Base-by-base conservation (phyloP, 345 rosid species). In the Citrus hindsii region DNA sequence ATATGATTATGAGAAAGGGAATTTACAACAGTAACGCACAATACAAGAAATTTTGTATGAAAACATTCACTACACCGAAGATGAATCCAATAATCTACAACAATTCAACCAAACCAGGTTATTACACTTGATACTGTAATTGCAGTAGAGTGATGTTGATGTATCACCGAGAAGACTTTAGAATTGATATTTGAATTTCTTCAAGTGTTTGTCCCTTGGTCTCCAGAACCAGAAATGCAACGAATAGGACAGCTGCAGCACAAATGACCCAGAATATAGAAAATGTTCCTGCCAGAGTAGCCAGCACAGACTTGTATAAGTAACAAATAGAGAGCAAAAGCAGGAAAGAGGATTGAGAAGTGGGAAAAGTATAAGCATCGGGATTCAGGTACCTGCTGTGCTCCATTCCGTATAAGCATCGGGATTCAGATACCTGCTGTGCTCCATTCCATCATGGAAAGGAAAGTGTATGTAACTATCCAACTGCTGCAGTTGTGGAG, bases 401-500 rank as follows among this genome's bases (percentile, higher is more conserved):
- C 86, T 91, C 90, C 91, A 85, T 32, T 82, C 82, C 65, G 38
- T 12, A 3, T 14, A 1, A 2, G 30, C 10, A 51, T 7, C 24
- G 6, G 2, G 28, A 13, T 66, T 65, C 19, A n/a, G 38, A 46
- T 81, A 89, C 94, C 92, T 24, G 83, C 22, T 19, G 87, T 73
- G 80, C 86, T 91, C 90, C 91, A 85, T 32, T 82, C 82, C 65
- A 87, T 65, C 89, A 89, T 71, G 73, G 88, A 88, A 65, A 85
- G 89, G 84, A 89, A 88, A 55, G 81, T 40, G 74, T 80, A 89
- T 12, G 87, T 69, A 6, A 87, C 86, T 13, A 84, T 72, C 88
- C 86, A 89, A 33, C 82, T 78, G 56, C 80, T 25, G 32, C 37
- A 62, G 37, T 37, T 62, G 28, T 38, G 4, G 28, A 46, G 6